These are phyloP conservation scores for Colletotrichum sp. DNA, from an alignment of 2,329 filamentous ascomycete species.

Conservation along the genomic window DNA sequence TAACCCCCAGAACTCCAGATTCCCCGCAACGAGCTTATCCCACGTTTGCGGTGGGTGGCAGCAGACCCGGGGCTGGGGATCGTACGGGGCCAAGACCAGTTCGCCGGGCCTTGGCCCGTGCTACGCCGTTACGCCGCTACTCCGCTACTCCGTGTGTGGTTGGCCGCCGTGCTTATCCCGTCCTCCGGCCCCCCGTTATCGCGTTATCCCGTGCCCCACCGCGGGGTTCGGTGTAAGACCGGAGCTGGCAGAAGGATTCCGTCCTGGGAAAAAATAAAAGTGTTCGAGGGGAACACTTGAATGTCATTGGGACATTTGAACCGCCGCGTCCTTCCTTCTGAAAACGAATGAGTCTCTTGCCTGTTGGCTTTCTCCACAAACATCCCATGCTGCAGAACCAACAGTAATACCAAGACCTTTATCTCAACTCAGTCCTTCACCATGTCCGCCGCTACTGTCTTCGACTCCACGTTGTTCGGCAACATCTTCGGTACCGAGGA, in stretches of 20 bases:
- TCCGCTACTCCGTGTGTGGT: background rate
- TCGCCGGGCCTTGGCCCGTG: background rate
- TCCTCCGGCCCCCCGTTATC: background rate
- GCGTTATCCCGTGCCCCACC: conserved; percentile 6
- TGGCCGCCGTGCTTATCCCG: background rate
- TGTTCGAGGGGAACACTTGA: background rate
- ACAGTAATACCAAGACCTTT: background rate
- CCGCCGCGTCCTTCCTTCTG: background rate
- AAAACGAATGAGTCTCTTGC: background rate
- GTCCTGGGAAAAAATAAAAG: background rate
- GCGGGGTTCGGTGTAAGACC: conserved; percentile 1
- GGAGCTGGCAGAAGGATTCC: background rate
- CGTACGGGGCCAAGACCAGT: background rate
- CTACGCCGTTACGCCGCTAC: conserved; percentile 12
- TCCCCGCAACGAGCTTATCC: background rate
- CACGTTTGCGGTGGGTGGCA: background rate
- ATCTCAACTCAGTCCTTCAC: background rate
- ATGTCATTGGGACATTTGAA: background rate
- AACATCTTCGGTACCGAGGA: conserved; percentile 57
- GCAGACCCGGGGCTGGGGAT: background rate
- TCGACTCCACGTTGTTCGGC: conserved; percentile 56
- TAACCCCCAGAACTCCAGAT: background rate
- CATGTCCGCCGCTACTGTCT: conserved; percentile 31
- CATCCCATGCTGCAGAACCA: background rate
- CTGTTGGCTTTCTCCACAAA: background rate